These are phyloP conservation scores for Candida coquimbonensis DNA, from an alignment of 805 yeast genomes.

Conservation along the genomic window DNA sequence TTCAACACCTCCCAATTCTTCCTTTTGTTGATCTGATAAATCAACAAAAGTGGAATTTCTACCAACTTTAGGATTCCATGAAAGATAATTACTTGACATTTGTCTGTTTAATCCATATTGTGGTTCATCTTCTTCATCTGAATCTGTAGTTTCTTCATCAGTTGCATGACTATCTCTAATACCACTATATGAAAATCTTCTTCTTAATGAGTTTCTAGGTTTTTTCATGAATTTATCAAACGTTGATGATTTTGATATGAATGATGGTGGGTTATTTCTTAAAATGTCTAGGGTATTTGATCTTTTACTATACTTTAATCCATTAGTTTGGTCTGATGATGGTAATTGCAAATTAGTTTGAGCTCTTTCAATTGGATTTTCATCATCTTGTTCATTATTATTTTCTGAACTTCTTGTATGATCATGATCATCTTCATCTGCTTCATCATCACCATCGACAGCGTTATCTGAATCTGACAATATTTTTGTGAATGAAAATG, in stretches of 20 bases:
- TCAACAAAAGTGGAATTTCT: conserved; percentile 89
- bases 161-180: conserved; percentile 14
- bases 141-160: conserved; percentile 3
- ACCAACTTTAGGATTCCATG: conserved; percentile 89
- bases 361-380: conserved; percentile 17
- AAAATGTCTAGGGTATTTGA: conserved; percentile 42
- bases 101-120: conserved; percentile 26
- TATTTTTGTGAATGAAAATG: conserved; percentile 1
- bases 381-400: neutral
- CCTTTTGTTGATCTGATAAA: conserved; percentile 75
- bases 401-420: conserved; percentile 3
- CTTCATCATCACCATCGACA: conserved; percentile 4
- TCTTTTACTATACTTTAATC: conserved; percentile 33
- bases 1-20: conserved; percentile 96
- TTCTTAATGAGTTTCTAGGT: conserved; percentile 25
- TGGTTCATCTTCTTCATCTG: conserved; percentile 21
- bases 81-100: conserved; percentile 61
- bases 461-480: neutral
- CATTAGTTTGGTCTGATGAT: conserved; percentile 30
- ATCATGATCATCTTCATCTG: conserved; percentile 5
- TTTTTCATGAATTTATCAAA: conserved; percentile 36
- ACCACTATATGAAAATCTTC: conserved; percentile 21
- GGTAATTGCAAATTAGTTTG: conserved; percentile 30
- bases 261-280: conserved; percentile 13
- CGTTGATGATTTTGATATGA: conserved; percentile 36